A percentile compares a stretch with the other conserved stretches of the same genome.
phyloP scores from a whole-genome alignment of 2,329 filamentous ascomycete species.

The Xylariaceae sp. region DNA sequence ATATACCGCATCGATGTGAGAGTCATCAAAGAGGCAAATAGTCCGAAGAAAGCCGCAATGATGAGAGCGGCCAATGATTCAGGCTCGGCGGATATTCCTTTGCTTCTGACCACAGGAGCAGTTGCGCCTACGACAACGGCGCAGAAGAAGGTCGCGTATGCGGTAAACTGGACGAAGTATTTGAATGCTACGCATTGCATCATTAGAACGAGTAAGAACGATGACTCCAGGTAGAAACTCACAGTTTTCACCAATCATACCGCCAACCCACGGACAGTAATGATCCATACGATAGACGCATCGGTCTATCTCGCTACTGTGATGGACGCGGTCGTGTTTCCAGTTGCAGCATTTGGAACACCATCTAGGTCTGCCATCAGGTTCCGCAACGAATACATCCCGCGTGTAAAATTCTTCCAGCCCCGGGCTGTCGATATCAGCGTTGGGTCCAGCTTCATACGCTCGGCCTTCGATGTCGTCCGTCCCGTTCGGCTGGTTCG shows the following conservation, averaged over 20 bases:
- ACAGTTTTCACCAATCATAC: slow-evolving; percentile 81
- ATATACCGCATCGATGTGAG: slow-evolving; percentile 68
- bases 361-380: slow-evolving; percentile 81
- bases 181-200: slow-evolving; percentile 64
- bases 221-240: slow-evolving; percentile 25
- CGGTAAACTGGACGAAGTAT: slow-evolving; percentile 85
- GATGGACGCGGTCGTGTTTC: slow-evolving; percentile 85
- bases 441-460: slow-evolving; percentile 39
- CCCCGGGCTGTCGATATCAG: slow-evolving; percentile 60
- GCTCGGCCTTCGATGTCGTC: slow-evolving; percentile 36
- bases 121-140: slow-evolving; percentile 60
- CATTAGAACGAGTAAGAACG: slow-evolving; percentile 3
- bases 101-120: slow-evolving; percentile 59
- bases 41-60: slow-evolving; percentile 67
- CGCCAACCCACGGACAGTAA: slow-evolving; percentile 95
- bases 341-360: slow-evolving; percentile 81
- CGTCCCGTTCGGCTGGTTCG: slow-evolving; percentile 14
- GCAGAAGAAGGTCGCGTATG: slow-evolving; percentile 70
- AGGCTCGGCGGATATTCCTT: slow-evolving; percentile 48
- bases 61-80: slow-evolving; percentile 66
- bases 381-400: slow-evolving; percentile 80
- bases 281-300: slow-evolving; percentile 93
- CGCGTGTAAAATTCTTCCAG: slow-evolving; percentile 77
- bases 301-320: slow-evolving; percentile 76
- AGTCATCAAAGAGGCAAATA: slow-evolving; percentile 81